Evolutionary conservation across 768 basidiomycete species (phyloP).

Genomic region (Agaricus blazei): DNA sequence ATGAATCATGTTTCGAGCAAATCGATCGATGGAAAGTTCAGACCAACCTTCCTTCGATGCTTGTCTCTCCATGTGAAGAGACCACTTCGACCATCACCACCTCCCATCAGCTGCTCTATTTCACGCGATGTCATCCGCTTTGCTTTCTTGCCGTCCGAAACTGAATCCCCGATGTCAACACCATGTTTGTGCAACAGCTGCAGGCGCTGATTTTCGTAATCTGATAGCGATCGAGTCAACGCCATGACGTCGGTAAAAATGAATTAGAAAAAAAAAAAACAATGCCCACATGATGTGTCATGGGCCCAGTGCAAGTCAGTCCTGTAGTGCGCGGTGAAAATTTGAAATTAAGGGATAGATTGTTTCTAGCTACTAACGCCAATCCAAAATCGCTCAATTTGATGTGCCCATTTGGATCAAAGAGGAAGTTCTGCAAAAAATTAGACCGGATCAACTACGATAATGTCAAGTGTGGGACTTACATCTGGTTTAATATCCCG

Average conservation of each 20-base stretch:
- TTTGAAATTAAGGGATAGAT: slow-evolving; percentile 8
- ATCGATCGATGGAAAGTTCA: slow-evolving; percentile 18
- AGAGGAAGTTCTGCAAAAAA: slow-evolving; percentile 79
- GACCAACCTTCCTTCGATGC: slow-evolving; percentile 76
- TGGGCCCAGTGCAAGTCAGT: slow-evolving; percentile 97
- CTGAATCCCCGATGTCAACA: slow-evolving; percentile 84
- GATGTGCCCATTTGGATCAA: slow-evolving; percentile 91
- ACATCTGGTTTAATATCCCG: slow-evolving; percentile 96
- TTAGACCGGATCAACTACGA: slow-evolving; percentile 14
- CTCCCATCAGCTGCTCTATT: slow-evolving; percentile 79
- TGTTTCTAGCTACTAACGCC: slow-evolving; percentile 58
- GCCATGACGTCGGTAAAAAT: slow-evolving; percentile 11
- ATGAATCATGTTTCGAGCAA: slow-evolving; percentile 17
- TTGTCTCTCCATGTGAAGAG: slow-evolving; percentile 96
- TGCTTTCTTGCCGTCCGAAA: slow-evolving; percentile 65
- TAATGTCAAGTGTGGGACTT: slow-evolving; percentile 22
- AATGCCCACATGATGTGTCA: slow-evolving; percentile 75
- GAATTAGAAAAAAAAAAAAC: slow-evolving; percentile 6
- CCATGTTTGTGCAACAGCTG: slow-evolving; percentile 90
- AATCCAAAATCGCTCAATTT: slow-evolving; percentile 94
- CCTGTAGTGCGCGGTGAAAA: slow-evolving; percentile 31
- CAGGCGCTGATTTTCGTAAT: slow-evolving; percentile 91
- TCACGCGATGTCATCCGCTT: slow-evolving; percentile 79
- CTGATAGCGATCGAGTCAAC: slow-evolving; percentile 31
- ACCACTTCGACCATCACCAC: slow-evolving; percentile 74